These are phyloP conservation scores for Vinca minor DNA, from an alignment of 257 asterid genomes.

Conservation along the genomic window DNA sequence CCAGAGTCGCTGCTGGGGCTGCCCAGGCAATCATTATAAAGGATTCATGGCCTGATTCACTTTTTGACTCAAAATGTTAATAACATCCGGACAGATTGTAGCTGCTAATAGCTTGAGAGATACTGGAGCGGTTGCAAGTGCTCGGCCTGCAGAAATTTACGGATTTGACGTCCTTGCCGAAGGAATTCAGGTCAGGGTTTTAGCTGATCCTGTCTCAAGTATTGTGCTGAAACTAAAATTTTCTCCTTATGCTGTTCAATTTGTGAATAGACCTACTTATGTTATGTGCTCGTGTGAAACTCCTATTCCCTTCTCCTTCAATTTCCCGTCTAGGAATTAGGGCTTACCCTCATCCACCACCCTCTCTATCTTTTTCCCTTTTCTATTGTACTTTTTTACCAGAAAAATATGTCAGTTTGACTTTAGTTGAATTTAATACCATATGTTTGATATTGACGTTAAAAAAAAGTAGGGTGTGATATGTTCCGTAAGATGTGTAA, in stretches of 20 bases:
- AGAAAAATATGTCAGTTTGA: too few relatives aligned
- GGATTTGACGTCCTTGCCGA: conserved; percentile 81
- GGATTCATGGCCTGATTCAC: conserved; percentile 4
- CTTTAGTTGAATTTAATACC: too few relatives aligned
- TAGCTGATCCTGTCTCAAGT: conserved; percentile 1
- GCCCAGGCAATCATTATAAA: conserved; percentile 59
- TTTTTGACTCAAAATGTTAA: conserved; percentile 6
- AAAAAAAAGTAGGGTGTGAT: neutral
- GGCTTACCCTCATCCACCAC: too few relatives aligned
- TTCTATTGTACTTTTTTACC: too few relatives aligned
- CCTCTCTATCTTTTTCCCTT: too few relatives aligned
- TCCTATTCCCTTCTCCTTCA: too few relatives aligned
- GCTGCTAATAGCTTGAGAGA: conserved; percentile 57
- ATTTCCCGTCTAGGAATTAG: too few relatives aligned
- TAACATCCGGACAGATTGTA: conserved; percentile 51
- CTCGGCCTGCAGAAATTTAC: conserved; percentile 75
- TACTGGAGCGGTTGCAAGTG: conserved; percentile 81
- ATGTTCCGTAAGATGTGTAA: neutral
- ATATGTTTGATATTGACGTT: neutral
- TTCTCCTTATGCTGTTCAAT: too few relatives aligned
- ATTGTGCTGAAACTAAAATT: neutral
- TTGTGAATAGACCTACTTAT: too few relatives aligned
- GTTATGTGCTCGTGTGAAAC: too few relatives aligned
- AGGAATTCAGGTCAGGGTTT: conserved; percentile 56
- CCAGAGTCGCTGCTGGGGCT: conserved; percentile 54